A percentile compares a stretch with the other conserved stretches of the same genome.
These are phyloP conservation scores for Dendrobium officinale DNA, from an alignment of 106 monocot species.

Conservation along the genomic window DNA sequence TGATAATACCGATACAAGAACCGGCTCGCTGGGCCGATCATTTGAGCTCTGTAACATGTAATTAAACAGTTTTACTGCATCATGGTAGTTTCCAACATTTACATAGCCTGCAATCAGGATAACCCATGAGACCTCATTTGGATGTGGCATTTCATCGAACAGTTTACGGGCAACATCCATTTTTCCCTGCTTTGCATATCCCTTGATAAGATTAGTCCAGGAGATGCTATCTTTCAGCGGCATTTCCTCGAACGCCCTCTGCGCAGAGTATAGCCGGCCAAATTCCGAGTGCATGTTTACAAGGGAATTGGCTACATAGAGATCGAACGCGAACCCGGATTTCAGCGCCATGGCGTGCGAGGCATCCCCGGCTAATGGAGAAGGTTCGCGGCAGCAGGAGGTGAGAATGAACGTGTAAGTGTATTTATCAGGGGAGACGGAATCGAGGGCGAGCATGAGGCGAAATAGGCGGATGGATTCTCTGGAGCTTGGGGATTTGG, in stretches of 20 bases:
- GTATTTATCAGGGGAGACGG: constrained; percentile 9
- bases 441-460: background rate
- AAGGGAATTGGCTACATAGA: constrained; percentile 16
- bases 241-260: constrained; percentile 19
- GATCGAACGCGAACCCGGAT: background rate
- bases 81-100: constrained; percentile 16
- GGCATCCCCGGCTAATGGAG: constrained; percentile 5
- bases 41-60: constrained; percentile 18
- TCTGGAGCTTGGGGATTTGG: background rate
- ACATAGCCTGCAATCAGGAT: constrained; percentile 28
- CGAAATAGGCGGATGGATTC: constrained; percentile 6
- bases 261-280: background rate
- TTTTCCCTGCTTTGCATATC: background rate
- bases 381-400: constrained; percentile 8
- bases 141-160: constrained; percentile 12
- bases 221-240: constrained; percentile 10
- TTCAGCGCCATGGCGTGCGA: constrained; percentile 4
- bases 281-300: constrained; percentile 15
- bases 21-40: constrained; percentile 22
- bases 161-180: background rate
- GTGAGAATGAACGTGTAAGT: constrained; percentile 17
- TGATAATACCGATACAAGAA: constrained; percentile 28
- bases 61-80: constrained; percentile 27
- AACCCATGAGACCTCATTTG: constrained; percentile 15
- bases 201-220: constrained; percentile 20